Evolutionary conservation across 139 green algal genomes (phyloP).

Genomic region (Volvox reticuliferus): DNA sequence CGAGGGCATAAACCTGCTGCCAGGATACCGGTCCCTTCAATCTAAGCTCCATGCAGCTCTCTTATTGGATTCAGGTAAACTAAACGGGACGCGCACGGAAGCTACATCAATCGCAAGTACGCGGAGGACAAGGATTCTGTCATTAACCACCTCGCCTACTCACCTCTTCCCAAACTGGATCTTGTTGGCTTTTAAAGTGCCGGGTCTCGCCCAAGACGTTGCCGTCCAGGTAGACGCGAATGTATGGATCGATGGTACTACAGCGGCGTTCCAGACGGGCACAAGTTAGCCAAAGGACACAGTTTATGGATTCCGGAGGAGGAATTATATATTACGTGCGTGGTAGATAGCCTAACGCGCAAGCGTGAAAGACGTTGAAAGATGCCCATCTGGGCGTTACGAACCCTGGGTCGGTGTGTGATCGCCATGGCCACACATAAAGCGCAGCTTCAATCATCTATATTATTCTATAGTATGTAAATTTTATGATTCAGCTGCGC

Average conservation of each 20-base stretch:
- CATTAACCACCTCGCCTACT: not conserved
- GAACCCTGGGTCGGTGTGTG: not conserved
- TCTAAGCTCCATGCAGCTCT: too few species aligned
- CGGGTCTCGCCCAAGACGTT: not conserved
- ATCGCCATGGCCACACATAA: not conserved
- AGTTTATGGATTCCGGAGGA: not conserved
- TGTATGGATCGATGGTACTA: constrained; percentile 12
- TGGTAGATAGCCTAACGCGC: not conserved
- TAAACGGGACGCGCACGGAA: too few species aligned
- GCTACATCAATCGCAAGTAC: too few species aligned
- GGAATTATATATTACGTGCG: not conserved
- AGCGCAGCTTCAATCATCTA: not conserved
- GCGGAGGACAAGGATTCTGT: too few species aligned
- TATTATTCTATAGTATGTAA: not conserved
- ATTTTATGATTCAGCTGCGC: not conserved
- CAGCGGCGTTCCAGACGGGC: not conserved
- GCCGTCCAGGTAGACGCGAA: constrained; percentile 9
- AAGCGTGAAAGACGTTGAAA: not conserved
- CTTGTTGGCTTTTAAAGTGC: not conserved
- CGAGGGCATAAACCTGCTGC: too few species aligned
- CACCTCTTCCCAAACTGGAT: constrained; percentile 24
- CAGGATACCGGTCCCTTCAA: too few species aligned
- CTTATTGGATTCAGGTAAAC: too few species aligned
- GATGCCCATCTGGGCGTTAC: too few species aligned
- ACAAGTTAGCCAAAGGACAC: not conserved